phyloP scores from a whole-genome alignment of 805 yeast genomes.

The Grigorovia humatica region DNA sequence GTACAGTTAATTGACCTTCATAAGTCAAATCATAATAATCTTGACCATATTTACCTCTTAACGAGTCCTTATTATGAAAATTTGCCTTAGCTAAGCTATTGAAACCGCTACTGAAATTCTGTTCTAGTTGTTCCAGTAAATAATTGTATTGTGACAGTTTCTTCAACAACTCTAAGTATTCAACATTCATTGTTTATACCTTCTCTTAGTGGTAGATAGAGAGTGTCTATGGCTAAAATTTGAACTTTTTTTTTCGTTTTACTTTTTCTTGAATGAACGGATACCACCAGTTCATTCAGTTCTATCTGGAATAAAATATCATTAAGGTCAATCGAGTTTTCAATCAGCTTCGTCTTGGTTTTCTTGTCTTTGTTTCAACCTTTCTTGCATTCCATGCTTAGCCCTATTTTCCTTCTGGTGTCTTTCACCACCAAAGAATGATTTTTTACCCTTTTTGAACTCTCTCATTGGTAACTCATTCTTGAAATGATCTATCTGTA shows the following conservation, averaged over 20 bases:
- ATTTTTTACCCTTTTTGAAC: slow-evolving; percentile 58
- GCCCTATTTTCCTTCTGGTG: slow-evolving; percentile 59
- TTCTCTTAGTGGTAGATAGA: background rate
- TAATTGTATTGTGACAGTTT: slow-evolving; percentile 17
- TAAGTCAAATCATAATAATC: slow-evolving; percentile 26
- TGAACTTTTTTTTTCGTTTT: too few relatives aligned
- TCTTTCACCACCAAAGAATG: slow-evolving; percentile 77
- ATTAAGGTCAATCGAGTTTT: background rate
- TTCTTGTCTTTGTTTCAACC: slow-evolving; percentile 1
- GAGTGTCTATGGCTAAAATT: background rate
- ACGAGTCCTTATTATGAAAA: slow-evolving; percentile 23
- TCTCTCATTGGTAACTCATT: slow-evolving; percentile 45
- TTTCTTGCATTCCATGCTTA: slow-evolving; percentile 43
- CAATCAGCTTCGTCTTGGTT: background rate
- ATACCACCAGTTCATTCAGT: too few relatives aligned
- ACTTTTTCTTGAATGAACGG: too few relatives aligned
- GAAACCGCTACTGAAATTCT: slow-evolving; percentile 17
- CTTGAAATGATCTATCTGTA: slow-evolving; percentile 60
- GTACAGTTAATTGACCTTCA: slow-evolving; percentile 14
- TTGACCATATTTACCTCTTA: slow-evolving; percentile 24
- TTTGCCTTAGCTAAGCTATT: slow-evolving; percentile 23
- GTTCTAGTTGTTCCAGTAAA: slow-evolving; percentile 22
- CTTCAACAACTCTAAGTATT: slow-evolving; percentile 10
- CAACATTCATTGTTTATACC: background rate
- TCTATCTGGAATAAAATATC: too few relatives aligned